A percentile compares a stretch with the other conserved stretches of the same genome.
Evolutionary conservation across 345 rosid genomes (phyloP).

Genomic region (Populus nigra): DNA sequence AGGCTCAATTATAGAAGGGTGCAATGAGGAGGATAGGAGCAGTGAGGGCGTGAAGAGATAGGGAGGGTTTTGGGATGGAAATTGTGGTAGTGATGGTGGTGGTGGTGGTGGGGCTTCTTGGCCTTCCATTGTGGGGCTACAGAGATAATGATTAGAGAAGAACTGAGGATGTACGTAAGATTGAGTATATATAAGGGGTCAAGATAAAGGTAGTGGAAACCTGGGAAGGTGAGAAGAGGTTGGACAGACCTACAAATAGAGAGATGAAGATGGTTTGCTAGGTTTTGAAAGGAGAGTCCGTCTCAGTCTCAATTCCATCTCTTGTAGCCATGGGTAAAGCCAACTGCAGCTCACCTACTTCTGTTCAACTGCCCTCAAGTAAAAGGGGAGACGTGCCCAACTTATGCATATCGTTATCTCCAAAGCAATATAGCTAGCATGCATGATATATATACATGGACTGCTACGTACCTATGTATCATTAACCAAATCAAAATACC

Average conservation of each 20-base stretch:
- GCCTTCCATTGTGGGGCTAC: slow-evolving; percentile 36
- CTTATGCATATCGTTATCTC: slow-evolving; percentile 35
- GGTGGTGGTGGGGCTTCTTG: slow-evolving; percentile 20
- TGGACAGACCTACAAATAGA: slow-evolving; percentile 38
- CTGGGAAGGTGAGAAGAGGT: slow-evolving; percentile 41
- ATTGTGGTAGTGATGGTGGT: slow-evolving; percentile 10
- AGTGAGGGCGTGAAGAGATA: slow-evolving; percentile 27
- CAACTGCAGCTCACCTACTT: slow-evolving; percentile 64
- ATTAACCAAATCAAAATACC: neutral
- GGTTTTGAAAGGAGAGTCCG: slow-evolving; percentile 10
- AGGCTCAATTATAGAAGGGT: slow-evolving; percentile 24
- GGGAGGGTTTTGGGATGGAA: slow-evolving; percentile 24
- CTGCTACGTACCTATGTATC: neutral
- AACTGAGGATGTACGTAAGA: slow-evolving; percentile 20
- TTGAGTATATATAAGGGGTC: neutral
- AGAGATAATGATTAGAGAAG: slow-evolving; percentile 19
- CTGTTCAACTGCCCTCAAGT: slow-evolving; percentile 57
- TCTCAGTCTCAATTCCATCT: neutral
- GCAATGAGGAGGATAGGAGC: slow-evolving; percentile 25
- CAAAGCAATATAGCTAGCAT: slow-evolving; percentile 14
- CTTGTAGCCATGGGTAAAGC: slow-evolving; percentile 35
- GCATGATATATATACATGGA: neutral
- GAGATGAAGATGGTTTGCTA: neutral
- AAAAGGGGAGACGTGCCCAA: slow-evolving; percentile 31
- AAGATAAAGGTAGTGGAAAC: neutral